These are phyloP conservation scores for Speleostelium caveatum DNA, from an alignment of 78 protist species.

Conservation along the genomic window DNA sequence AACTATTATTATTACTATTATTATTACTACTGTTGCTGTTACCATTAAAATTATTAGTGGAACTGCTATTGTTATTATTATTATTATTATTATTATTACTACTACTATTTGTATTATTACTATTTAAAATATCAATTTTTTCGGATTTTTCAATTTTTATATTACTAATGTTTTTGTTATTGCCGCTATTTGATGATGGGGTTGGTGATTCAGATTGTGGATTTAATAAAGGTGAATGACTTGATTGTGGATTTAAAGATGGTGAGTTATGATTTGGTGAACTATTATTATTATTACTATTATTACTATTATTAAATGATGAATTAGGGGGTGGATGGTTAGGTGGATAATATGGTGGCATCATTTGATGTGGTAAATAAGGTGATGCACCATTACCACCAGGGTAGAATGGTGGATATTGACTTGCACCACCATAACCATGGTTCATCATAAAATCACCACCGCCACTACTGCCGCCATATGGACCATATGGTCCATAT, in stretches of 20 bases:
- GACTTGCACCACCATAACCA: neutral
- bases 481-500: neutral
- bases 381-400: neutral
- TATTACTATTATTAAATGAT: constrained; percentile 6
- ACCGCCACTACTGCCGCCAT: neutral
- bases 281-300: constrained; percentile 5
- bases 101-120: constrained; percentile 5
- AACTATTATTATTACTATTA: constrained; percentile 3
- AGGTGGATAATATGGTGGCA: neutral
- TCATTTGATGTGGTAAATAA: neutral
- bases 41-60: neutral
- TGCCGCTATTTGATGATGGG: neutral
- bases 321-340: neutral
- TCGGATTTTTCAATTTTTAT: neutral
- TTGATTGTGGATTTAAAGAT: neutral
- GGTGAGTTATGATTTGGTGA: neutral
- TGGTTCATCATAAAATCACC: neutral
- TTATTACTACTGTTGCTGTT: constrained; percentile 11
- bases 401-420: neutral
- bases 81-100: constrained; percentile 3
- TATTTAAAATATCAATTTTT: neutral
- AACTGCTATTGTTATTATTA: constrained; percentile 9
- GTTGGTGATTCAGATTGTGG: neutral
- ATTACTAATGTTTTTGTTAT: neutral
- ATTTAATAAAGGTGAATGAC: neutral